A percentile compares a stretch with the other conserved stretches of the same genome.
Conservation (phyloP, 768 basidiomycete species). For the Lenzites betulinus region DNA sequence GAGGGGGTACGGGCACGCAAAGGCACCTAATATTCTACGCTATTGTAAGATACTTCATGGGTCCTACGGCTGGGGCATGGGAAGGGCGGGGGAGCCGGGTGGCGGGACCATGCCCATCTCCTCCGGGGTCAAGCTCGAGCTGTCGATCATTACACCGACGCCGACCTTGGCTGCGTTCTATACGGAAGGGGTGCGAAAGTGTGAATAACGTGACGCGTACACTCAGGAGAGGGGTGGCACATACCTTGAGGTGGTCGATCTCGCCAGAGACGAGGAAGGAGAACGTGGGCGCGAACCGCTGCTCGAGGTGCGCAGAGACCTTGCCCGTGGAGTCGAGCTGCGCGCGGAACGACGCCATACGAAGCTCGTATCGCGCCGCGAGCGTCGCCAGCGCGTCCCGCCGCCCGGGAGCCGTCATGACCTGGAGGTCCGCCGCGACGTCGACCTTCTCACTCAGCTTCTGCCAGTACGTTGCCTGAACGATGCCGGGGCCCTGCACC, state of each 20-base stretch:
- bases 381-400: constrained; percentile 92
- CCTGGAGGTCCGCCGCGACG: constrained; percentile 91
- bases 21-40: constrained; percentile 23
- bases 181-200: background rate
- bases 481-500: constrained; percentile 75
- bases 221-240: constrained; percentile 2
- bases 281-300: constrained; percentile 93
- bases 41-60: constrained; percentile 19
- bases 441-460: constrained; percentile 95
- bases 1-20: constrained; percentile 17
- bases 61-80: constrained; percentile 19
- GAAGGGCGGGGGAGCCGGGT: constrained; percentile 24
- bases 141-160: constrained; percentile 98
- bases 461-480: constrained; percentile 96
- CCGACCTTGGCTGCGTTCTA: constrained; percentile 94
- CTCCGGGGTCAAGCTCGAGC: constrained; percentile 75
- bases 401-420: constrained; percentile 75
- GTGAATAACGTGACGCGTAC: background rate
- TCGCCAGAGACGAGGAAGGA: constrained; percentile 94
- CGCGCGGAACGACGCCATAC: constrained; percentile 91
- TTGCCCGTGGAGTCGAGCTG: constrained; percentile 95
- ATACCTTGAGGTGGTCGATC: constrained; percentile 97
- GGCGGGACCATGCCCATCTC: constrained; percentile 59
- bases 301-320: constrained; percentile 92
- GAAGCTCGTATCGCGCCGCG: constrained; percentile 95